phyloP scores from a whole-genome alignment of 495 filamentous ascomycete species.

The Neurospora discreta region DNA sequence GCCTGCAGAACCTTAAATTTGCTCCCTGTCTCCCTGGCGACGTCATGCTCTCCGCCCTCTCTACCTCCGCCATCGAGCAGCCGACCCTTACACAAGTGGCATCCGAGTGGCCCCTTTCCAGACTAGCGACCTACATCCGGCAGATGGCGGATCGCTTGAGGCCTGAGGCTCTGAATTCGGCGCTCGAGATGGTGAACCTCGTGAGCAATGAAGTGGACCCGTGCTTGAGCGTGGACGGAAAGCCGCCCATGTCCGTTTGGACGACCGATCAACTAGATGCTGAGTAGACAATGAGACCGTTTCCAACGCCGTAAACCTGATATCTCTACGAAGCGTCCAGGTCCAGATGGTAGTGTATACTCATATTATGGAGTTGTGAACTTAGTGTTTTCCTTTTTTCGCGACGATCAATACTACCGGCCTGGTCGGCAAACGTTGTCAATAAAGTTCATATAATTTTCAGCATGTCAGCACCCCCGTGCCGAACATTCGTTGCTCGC shows the following conservation, averaged over 20 bases:
- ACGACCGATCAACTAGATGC: too few species aligned
- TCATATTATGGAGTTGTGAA: too few species aligned
- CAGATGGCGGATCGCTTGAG: conserved; percentile 25
- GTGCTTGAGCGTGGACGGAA: conserved; percentile 17
- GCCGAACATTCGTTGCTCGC: background rate
- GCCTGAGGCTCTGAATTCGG: conserved; percentile 16
- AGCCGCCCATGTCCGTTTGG: conserved; percentile 17
- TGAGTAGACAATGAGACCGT: too few species aligned
- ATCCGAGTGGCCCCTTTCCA: conserved; percentile 23
- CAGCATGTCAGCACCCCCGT: background rate
- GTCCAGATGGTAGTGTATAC: too few species aligned
- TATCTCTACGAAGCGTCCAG: too few species aligned
- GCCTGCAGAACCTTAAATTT: conserved; percentile 20
- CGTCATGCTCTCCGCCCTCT: conserved; percentile 21
- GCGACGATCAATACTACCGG: background rate
- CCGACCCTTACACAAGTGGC: conserved; percentile 23
- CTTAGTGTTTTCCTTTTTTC: too few species aligned
- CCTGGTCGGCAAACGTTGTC: background rate
- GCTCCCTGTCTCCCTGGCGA: conserved; percentile 26
- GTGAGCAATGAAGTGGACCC: conserved; percentile 28
- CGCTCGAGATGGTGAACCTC: conserved; percentile 21
- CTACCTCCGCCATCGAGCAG: conserved; percentile 7
- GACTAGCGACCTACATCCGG: conserved; percentile 29
- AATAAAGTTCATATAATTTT: background rate
- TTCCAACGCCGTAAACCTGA: too few species aligned